Conservation (phyloP, 2,329 filamentous ascomycete species). For the Zymoseptoria passerinii region DNA sequence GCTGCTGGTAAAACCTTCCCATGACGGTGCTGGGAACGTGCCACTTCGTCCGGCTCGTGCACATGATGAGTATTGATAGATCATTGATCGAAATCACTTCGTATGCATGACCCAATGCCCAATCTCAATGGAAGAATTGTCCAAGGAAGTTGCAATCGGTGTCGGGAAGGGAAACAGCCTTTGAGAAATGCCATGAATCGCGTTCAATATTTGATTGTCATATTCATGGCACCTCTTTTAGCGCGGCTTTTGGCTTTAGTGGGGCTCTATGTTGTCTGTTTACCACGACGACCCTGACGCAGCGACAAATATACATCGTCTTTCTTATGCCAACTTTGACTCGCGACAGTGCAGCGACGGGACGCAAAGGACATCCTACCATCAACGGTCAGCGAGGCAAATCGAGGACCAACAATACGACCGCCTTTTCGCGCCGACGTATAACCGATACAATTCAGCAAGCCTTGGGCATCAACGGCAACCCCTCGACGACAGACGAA, state of each 20-base stretch:
- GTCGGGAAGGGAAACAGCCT: no score
- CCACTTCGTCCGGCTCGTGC: background rate
- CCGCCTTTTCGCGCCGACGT: background rate
- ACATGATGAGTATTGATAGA: background rate
- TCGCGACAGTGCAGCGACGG: background rate
- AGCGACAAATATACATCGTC: background rate
- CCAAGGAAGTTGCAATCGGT: no score
- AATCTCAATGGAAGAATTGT: background rate
- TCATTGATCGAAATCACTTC: background rate
- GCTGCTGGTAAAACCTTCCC: background rate
- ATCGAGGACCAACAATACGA: background rate
- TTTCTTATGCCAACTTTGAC: background rate
- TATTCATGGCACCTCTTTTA: background rate
- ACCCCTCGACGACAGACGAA: background rate
- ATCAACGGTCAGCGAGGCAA: background rate
- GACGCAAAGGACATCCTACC: background rate
- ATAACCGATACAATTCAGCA: background rate
- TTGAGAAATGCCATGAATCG: no score
- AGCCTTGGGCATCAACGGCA: slow-evolving; percentile 1
- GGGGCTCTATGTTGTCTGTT: background rate
- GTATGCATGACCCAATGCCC: background rate
- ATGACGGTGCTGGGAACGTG: background rate
- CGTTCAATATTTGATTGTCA: background rate
- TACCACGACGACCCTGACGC: background rate
- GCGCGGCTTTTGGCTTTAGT: background rate